Percentiles rank a stretch among this genome's conserved stretches.
These are phyloP conservation scores for Acacia crassicarpa DNA, from an alignment of 306 rosid species.

Conservation along the genomic window DNA sequence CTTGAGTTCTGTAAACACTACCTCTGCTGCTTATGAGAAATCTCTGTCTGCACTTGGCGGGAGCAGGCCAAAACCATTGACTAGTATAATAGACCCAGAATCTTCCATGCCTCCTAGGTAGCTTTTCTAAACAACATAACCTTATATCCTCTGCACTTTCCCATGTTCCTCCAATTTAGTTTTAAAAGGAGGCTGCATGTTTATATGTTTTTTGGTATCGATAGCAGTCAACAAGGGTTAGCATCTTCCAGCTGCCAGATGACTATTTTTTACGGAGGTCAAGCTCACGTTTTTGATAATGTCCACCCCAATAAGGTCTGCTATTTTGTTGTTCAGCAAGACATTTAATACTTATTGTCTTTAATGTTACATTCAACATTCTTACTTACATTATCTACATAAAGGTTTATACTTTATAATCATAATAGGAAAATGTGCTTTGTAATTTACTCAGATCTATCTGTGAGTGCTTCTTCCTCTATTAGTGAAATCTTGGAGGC, in stretches of 20 bases:
- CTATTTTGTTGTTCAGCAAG: conserved; percentile 29
- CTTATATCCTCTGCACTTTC: conserved; percentile 5
- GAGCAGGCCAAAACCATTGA: conserved; percentile 61
- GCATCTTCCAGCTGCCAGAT: conserved; percentile 76
- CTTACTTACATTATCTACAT: neutral
- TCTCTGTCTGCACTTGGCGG: conserved; percentile 55
- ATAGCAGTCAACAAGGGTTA: conserved; percentile 68
- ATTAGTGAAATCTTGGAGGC: conserved; percentile 4
- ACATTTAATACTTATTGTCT: conserved; percentile 4
- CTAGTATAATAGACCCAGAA: conserved; percentile 57
- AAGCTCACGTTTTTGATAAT: conserved; percentile 96
- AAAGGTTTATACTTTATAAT: conserved; percentile 24
- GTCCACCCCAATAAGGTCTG: conserved; percentile 95
- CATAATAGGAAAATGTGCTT: conserved; percentile 7
- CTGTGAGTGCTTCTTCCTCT: conserved; percentile 11
- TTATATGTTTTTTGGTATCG: conserved; percentile 34
- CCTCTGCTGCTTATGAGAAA: conserved; percentile 57
- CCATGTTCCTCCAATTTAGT: conserved; percentile 1
- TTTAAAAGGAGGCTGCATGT: conserved; percentile 29
- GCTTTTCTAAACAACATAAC: conserved; percentile 13
- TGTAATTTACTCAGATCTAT: neutral
- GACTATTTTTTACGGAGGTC: conserved; percentile 98
- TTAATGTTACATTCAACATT: conserved; percentile 1
- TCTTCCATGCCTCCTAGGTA: conserved; percentile 64
- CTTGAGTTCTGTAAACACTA: conserved; percentile 63